Conservation (phyloP, 202 grass and related monocot species). For the Carex arenaria region DNA sequence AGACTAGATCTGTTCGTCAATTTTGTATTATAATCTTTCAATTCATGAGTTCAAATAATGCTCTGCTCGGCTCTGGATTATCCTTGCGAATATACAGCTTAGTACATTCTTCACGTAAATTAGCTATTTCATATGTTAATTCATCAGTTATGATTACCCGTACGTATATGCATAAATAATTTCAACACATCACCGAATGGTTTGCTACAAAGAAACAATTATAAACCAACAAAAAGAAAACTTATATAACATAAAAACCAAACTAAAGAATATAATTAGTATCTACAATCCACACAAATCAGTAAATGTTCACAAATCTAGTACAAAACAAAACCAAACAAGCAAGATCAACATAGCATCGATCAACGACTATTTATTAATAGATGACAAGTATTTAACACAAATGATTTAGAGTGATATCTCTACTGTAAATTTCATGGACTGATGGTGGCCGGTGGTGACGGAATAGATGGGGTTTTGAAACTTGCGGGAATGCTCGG, state of each 20-base stretch:
- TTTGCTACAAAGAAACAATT: not conserved
- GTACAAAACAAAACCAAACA: not conserved
- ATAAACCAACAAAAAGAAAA: too few relatives aligned
- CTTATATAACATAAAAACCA: not conserved
- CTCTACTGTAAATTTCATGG: not conserved
- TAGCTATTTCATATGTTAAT: too few relatives aligned
- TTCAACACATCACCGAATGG: not conserved
- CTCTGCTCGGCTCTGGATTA: too few relatives aligned
- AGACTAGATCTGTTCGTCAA: too few relatives aligned
- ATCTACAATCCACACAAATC: not conserved
- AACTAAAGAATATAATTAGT: not conserved
- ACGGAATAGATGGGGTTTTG: not conserved
- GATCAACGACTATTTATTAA: not conserved
- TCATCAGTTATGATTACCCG: too few relatives aligned
- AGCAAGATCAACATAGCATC: not conserved
- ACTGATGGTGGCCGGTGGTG: constrained; percentile 27
- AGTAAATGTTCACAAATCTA: not conserved
- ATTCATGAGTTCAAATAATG: too few relatives aligned
- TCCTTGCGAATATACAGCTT: too few relatives aligned
- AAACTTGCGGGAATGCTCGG: constrained; percentile 25
- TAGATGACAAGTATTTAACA: not conserved
- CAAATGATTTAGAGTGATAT: not conserved
- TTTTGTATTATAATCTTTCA: too few relatives aligned
- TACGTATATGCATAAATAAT: not conserved
- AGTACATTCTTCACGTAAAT: too few relatives aligned